Percentiles rank a stretch among this genome's conserved stretches.
Conservation (phyloP, 2,329 filamentous ascomycete species). For the Claviceps humidiphila region DNA sequence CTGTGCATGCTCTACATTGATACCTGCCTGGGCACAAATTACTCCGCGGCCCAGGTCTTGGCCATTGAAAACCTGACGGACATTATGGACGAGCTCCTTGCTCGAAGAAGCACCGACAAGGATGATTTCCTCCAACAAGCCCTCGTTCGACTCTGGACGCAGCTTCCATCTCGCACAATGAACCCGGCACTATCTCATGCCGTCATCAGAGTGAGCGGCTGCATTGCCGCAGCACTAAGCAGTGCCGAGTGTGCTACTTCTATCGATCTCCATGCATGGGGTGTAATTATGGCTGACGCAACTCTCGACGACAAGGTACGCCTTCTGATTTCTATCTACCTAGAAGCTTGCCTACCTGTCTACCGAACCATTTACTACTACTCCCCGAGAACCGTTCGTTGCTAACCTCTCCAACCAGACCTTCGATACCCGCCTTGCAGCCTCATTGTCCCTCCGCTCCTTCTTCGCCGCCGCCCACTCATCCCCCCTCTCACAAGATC, state of each 20-base stretch:
- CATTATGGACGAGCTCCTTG: slow-evolving; percentile 28
- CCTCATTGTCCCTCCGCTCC: slow-evolving; percentile 39
- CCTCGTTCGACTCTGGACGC: slow-evolving; percentile 28
- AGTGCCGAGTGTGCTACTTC: slow-evolving; percentile 8
- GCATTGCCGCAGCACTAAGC: slow-evolving; percentile 25
- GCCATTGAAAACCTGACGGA: slow-evolving; percentile 34
- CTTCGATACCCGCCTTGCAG: slow-evolving; percentile 52
- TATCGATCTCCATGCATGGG: slow-evolving; percentile 28
- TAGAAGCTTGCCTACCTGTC: neutral
- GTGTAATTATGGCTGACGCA: slow-evolving; percentile 34
- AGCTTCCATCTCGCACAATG: slow-evolving; percentile 23
- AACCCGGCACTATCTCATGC: slow-evolving; percentile 38
- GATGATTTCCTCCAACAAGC: slow-evolving; percentile 18
- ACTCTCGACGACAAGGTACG: slow-evolving; percentile 34
- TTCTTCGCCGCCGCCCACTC: slow-evolving; percentile 26
- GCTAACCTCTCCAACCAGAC: slow-evolving; percentile 26
- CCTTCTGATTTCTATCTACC: neutral
- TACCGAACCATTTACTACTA: too few species aligned
- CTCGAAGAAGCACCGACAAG: slow-evolving; percentile 10
- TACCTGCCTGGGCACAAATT: slow-evolving; percentile 23
- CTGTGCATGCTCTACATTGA: slow-evolving; percentile 32
- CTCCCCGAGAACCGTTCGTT: neutral
- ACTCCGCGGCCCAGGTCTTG: slow-evolving; percentile 31
- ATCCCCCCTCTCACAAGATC: slow-evolving; percentile 14
- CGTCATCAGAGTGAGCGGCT: slow-evolving; percentile 33